A percentile compares a stretch with the other conserved stretches of the same genome.
Evolutionary conservation across 345 rosid species (phyloP).

Genomic region (Gossypium bickii): DNA sequence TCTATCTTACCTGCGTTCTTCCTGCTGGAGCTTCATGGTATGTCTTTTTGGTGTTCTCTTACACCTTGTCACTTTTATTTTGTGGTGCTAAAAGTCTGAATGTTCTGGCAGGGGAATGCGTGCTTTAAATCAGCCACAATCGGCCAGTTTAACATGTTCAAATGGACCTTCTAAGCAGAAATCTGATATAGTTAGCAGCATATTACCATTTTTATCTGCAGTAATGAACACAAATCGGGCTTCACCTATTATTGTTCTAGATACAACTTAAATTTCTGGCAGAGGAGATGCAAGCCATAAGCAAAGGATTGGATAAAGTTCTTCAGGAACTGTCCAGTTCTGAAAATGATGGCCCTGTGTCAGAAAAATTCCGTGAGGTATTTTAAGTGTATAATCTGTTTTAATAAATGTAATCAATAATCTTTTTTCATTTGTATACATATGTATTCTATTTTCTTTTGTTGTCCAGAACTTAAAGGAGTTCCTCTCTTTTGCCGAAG

Average conservation of each 20-base stretch:
- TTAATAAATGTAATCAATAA: not conserved
- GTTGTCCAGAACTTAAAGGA: slow-evolving; percentile 56
- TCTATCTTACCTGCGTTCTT: too few relatives aligned
- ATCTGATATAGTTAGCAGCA: slow-evolving; percentile 32
- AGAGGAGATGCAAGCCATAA: slow-evolving; percentile 97
- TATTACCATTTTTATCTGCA: slow-evolving; percentile 38
- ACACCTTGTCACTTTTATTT: slow-evolving; percentile 10
- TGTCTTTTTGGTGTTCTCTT: slow-evolving; percentile 10
- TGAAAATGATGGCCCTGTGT: slow-evolving; percentile 80
- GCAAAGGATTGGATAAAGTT: slow-evolving; percentile 91
- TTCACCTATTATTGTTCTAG: too few relatives aligned
- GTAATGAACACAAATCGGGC: slow-evolving; percentile 42
- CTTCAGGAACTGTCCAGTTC: slow-evolving; percentile 77
- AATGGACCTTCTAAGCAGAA: slow-evolving; percentile 54
- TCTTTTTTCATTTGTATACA: not conserved
- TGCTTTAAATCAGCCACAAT: slow-evolving; percentile 40
- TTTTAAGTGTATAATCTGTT: slow-evolving; percentile 5
- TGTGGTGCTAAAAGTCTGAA: slow-evolving; percentile 23
- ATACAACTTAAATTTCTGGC: slow-evolving; percentile 90
- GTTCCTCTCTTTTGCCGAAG: slow-evolving; percentile 76
- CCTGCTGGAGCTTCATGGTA: slow-evolving; percentile 96
- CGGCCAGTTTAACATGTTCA: slow-evolving; percentile 31
- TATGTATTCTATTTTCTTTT: not conserved
- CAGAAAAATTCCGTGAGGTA: slow-evolving; percentile 70
- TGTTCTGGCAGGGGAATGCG: slow-evolving; percentile 51